Base-by-base conservation (phyloP, 2,329 filamentous ascomycete genomes). In the Arachnomyces sp. region DNA sequence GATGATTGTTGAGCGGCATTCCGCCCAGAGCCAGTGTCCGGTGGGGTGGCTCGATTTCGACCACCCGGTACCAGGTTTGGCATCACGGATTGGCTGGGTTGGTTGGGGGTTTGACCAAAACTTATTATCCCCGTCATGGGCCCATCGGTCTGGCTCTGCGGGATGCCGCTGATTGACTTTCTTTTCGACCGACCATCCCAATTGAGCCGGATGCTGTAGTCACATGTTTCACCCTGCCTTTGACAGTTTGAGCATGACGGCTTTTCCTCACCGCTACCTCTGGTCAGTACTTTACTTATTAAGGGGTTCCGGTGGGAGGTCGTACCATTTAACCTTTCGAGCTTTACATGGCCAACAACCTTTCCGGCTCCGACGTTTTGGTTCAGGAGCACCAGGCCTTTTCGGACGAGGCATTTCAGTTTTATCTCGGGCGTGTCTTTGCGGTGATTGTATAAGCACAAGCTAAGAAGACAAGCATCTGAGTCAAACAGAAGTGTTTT, bases 171-270 rank as follows among this genome's bases (percentile, higher is more conserved):
- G 49, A 70, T 25, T 64, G 38, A 64, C 45, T 72, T 73, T 60
- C 75, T 77, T 56, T 77, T 81, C 36, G 74, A 72, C 42, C 84
- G 74, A 3, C 84, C 83, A 44, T 82, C 81, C 85, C 85, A 90
- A 53, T 89, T 89, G 48, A 90, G 66, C 25, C 82, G 75, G 51
- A 90, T 84, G 52, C 78, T 84, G 59, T 89, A 90, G 61, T 92
- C 84, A 65, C 85, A 92, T 34, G 67, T 66, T 56, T 87, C 82
- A 45, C 79, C 79, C 47, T 81, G 78, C 45, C 78, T 78, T 51
- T 79, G 71, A 60, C 85, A 90, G 55, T 87, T 88, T 36, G 73
- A 54, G 61, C 85, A 90, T 46, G 62, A 65, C 11, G 85, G 84
- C 49, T 81, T 82, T 56, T 84, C 80, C 60, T 90, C 85, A 47